A percentile compares a stretch with the other conserved stretches of the same genome.
Evolutionary conservation across 2,329 filamentous ascomycete species (phyloP).

Genomic region (Diplodia corticola): DNA sequence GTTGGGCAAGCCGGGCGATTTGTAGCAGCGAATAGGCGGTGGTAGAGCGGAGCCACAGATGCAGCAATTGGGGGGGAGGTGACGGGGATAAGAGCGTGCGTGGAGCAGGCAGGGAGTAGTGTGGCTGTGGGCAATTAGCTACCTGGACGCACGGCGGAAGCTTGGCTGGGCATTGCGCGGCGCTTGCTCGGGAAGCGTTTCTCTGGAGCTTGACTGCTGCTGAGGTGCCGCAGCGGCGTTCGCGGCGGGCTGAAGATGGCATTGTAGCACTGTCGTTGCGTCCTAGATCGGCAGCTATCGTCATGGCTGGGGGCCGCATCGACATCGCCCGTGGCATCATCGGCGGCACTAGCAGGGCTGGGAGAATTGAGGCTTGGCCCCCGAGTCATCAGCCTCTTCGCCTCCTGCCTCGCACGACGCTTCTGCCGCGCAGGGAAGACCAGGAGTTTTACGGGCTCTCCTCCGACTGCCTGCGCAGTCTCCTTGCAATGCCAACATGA

Average conservation of each 20-base stretch:
- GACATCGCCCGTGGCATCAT: conserved; percentile 3
- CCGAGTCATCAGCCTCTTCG: conserved; percentile 13
- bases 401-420: background rate
- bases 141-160: background rate
- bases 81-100: background rate
- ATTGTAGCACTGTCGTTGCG: background rate
- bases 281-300: conserved; percentile 4
- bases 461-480: background rate
- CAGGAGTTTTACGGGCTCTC: background rate
- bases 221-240: background rate
- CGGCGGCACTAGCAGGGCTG: conserved; percentile 18
- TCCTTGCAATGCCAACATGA: conserved; percentile 16
- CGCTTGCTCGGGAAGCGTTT: background rate
- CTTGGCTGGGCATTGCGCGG: background rate
- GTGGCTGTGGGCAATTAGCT: background rate
- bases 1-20: background rate
- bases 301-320: conserved; percentile 10
- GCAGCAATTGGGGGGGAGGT: too few relatives aligned
- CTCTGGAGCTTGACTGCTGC: background rate
- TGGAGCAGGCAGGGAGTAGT: background rate
- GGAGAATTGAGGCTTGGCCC: conserved; percentile 11
- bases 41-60: background rate
- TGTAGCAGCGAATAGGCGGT: background rate
- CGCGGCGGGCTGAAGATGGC: background rate
- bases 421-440: background rate